Evolutionary conservation across 2,329 filamentous ascomycete species (phyloP), one percentile per base, ranked within the genome.

Genomic region (Colletotrichum cordylinicola): DNA sequence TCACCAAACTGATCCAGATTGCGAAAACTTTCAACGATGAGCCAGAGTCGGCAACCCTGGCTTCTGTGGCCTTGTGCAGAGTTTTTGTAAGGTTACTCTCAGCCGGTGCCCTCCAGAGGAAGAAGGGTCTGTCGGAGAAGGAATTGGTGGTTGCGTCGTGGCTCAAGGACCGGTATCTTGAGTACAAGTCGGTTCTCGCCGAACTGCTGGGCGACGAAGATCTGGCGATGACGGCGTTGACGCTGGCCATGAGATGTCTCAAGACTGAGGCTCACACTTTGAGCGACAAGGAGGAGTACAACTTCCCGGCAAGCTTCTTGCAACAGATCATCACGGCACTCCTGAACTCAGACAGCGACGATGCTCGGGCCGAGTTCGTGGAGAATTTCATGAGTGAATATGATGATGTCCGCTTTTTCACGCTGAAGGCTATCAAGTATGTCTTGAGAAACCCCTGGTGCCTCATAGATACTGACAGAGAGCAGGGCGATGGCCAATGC

Each of bases 371-470:
- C 62, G 93, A 95, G 71, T 98, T 96, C 78, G 88, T 94, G 31
- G 91, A 94, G 74, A 95, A 95, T 78, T 98, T 93, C 82, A 88
- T 96, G 66, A 93, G 94, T 82, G 89, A 93, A 83, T 96, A 93
- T 82, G 94, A 97, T 80, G 97, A 98, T 83, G 89, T 98, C 76
- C 90, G 95, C 78, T 98, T 93, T 83, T 95, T 94, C 83, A 95
- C 95, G 1, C 94, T 98, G 82, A 90, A 93, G 80, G 91, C 91
- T 16, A 87, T 98, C 79, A 91, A 91, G 93, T 95, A 90, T 80
- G 92, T 88, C 18, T 37, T 37, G 6, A 82, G 55, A 74, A 76
- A 16, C 39, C 24, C 16, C 1, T n/a, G 4, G 6, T 33, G 9
- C 15, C 52, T 10, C 18, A 43, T 74, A 9, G n/a, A 31, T 55